Percentiles rank a stretch among this genome's conserved stretches.
phyloP scores from a whole-genome alignment of 169 alveolate species.

The Eimeria necatrix region DNA sequence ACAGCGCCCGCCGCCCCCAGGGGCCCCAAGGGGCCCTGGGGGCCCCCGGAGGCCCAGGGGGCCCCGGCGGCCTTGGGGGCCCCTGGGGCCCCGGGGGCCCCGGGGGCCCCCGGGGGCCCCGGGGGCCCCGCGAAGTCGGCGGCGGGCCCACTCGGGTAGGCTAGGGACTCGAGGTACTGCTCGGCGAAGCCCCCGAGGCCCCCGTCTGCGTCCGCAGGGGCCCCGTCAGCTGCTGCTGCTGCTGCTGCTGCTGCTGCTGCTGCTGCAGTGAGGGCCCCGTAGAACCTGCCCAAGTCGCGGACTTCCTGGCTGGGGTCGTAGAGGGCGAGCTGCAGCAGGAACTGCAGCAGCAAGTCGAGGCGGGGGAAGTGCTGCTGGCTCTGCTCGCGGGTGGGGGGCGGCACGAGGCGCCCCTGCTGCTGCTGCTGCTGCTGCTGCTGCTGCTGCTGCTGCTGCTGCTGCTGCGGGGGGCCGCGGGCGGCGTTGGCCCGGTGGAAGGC shows the following conservation, averaged over 20 bases:
- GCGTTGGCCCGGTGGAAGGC: slow-evolving; percentile 68
- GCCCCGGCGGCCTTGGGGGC: too few species aligned
- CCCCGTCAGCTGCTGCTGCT: neutral
- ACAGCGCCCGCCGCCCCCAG: neutral
- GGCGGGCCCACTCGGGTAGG: too few species aligned
- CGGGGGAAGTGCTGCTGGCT: slow-evolving; percentile 41
- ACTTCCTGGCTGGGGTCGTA: slow-evolving; percentile 80
- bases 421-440: slow-evolving; percentile 27
- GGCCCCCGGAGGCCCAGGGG: too few species aligned
- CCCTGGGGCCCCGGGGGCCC: too few species aligned
- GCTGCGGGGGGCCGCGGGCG: neutral
- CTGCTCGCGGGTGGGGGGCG: slow-evolving; percentile 67
- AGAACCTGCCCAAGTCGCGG: slow-evolving; percentile 71
- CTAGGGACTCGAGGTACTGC: too few species aligned
- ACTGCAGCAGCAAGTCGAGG: slow-evolving; percentile 37
- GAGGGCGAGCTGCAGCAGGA: slow-evolving; percentile 43
- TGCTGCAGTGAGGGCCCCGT: slow-evolving; percentile 6
- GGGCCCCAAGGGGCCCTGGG: neutral
- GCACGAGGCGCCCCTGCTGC: slow-evolving; percentile 1
- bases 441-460: slow-evolving; percentile 42
- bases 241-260: too few species aligned
- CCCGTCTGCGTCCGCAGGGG: neutral
- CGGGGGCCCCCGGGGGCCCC: too few species aligned
- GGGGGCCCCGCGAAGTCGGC: too few species aligned
- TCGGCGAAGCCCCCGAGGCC: too few species aligned